Conservation (phyloP, 768 basidiomycete genomes). For the Ramaria rubella region DNA sequence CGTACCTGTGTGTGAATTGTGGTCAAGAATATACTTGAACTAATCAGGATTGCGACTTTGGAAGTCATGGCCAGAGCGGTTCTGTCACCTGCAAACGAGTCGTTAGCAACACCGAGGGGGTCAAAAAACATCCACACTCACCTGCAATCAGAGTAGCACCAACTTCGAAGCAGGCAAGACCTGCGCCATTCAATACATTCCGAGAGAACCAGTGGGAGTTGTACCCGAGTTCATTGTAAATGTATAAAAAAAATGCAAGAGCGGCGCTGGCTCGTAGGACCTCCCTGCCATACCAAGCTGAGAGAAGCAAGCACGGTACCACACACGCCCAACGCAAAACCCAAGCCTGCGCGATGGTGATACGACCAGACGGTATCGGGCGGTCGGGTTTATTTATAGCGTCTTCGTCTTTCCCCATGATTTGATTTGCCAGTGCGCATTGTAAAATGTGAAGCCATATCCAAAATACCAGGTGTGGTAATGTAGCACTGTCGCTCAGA, state of each 20-base stretch:
- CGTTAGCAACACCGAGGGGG: no score
- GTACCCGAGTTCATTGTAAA: slow-evolving; percentile 35
- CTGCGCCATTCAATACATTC: slow-evolving; percentile 31
- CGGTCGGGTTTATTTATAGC: slow-evolving; percentile 38
- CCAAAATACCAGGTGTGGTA: slow-evolving; percentile 33
- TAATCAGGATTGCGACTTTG: slow-evolving; percentile 26
- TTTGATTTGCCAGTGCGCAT: slow-evolving; percentile 41
- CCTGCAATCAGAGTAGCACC: slow-evolving; percentile 35
- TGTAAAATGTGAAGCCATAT: slow-evolving; percentile 41
- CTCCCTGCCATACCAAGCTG: slow-evolving; percentile 26
- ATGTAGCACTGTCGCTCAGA: slow-evolving; percentile 12
- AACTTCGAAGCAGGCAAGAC: slow-evolving; percentile 32
- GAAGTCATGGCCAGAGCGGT: background rate
- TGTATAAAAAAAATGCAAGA: slow-evolving; percentile 26
- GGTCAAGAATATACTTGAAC: slow-evolving; percentile 34
- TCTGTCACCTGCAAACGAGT: background rate
- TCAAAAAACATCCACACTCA: slow-evolving; percentile 16
- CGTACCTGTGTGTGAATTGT: slow-evolving; percentile 34
- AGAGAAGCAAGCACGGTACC: slow-evolving; percentile 30
- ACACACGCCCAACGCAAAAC: slow-evolving; percentile 33
- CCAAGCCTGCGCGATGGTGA: slow-evolving; percentile 29
- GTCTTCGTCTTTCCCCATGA: slow-evolving; percentile 36
- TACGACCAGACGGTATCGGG: slow-evolving; percentile 39
- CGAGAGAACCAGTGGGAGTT: slow-evolving; percentile 34
- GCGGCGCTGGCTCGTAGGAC: slow-evolving; percentile 29